Conservation (phyloP, 768 basidiomycete genomes). For the Trametes cubensis region DNA sequence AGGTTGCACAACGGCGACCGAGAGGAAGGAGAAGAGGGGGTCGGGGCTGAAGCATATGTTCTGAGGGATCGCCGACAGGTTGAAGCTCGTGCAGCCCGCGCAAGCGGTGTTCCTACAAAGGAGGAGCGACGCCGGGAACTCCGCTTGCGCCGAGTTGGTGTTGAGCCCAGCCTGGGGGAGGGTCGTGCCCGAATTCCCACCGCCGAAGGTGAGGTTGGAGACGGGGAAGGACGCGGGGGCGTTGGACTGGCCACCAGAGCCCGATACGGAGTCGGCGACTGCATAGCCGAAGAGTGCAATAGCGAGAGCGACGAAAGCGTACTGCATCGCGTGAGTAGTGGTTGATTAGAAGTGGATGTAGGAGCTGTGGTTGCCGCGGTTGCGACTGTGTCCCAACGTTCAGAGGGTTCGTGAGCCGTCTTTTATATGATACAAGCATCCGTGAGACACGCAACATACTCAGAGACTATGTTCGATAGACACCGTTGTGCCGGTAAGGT, state of each 20-base stretch:
- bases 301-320: neutral
- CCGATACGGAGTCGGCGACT: neutral
- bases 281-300: neutral
- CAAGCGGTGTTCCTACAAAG: neutral
- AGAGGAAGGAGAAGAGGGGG: neutral
- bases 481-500: neutral
- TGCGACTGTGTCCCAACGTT: slow-evolving; percentile 1
- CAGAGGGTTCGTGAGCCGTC: neutral
- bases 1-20: slow-evolving; percentile 6
- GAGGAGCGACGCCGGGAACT: slow-evolving; percentile 4
- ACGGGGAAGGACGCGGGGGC: neutral
- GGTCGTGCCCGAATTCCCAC: neutral
- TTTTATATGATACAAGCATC: neutral
- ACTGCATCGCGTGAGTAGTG: neutral
- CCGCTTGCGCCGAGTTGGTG: neutral
- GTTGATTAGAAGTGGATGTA: neutral
- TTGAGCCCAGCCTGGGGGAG: neutral
- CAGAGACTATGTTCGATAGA: neutral
- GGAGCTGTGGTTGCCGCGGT: neutral
- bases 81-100: slow-evolving; percentile 3
- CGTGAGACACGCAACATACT: neutral
- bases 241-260: neutral
- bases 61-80: neutral
- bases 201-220: neutral
- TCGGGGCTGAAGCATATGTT: neutral